phyloP scores from a whole-genome alignment of 2,329 filamentous ascomycete species.

The Leptoxyphium fumago region DNA sequence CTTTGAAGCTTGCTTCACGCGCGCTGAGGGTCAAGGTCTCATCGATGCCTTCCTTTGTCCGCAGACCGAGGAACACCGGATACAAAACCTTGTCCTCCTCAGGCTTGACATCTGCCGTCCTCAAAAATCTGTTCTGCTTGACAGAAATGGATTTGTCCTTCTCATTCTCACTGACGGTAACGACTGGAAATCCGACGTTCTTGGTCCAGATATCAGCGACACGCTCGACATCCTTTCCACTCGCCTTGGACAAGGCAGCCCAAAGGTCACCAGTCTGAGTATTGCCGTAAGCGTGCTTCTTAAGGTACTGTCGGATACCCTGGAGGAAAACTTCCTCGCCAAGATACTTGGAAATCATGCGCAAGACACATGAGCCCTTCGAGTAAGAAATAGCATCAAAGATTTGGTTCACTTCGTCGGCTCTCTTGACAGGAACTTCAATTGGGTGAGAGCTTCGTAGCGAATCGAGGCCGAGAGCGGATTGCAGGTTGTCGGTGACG shows the following conservation, averaged over 20 bases:
- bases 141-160: constrained; percentile 60
- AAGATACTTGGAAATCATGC: constrained; percentile 93
- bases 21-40: constrained; percentile 57
- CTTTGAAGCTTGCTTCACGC: constrained; percentile 62
- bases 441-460: constrained; percentile 91
- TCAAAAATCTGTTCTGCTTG: constrained; percentile 89
- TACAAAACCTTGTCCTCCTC: constrained; percentile 82
- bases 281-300: constrained; percentile 94
- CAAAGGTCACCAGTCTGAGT: constrained; percentile 84
- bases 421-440: constrained; percentile 87
- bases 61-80: constrained; percentile 76
- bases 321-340: constrained; percentile 89
- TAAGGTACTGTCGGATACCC: constrained; percentile 78
- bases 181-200: constrained; percentile 83
- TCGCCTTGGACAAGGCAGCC: constrained; percentile 74
- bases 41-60: constrained; percentile 69
- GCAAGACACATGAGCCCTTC: constrained; percentile 87
- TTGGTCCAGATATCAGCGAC: constrained; percentile 97
- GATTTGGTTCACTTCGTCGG: constrained; percentile 94
- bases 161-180: constrained; percentile 67
- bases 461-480: constrained; percentile 75
- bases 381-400: constrained; percentile 97
- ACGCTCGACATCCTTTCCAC: constrained; percentile 76
- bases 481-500: constrained; percentile 81
- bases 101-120: constrained; percentile 82